Evolutionary conservation across 2,329 filamentous ascomycete genomes (phyloP).

Genomic region (Aspergillus sp.): DNA sequence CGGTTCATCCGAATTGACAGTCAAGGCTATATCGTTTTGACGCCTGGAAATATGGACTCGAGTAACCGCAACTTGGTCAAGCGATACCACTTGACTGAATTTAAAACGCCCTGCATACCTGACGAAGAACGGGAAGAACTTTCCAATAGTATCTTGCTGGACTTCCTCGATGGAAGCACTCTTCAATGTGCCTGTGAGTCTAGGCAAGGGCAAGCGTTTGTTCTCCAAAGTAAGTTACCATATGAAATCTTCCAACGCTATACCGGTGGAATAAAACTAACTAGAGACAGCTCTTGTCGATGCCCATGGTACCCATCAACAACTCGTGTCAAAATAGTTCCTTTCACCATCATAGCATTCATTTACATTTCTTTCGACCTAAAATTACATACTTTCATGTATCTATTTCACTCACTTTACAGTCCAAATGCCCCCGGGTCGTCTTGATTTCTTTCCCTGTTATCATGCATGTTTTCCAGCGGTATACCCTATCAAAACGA

Average conservation of each 20-base stretch:
- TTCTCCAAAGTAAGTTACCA: constrained; percentile 50
- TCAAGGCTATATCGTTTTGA: constrained; percentile 79
- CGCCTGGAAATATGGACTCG: constrained; percentile 63
- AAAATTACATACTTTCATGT: constrained; percentile 3
- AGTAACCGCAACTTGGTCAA: constrained; percentile 64
- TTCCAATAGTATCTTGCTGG: constrained; percentile 74
- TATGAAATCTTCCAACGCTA: neutral
- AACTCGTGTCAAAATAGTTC: constrained; percentile 16
- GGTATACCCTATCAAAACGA: constrained; percentile 32
- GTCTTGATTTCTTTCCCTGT: constrained; percentile 12
- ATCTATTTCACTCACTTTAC: neutral
- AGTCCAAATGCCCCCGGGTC: neutral
- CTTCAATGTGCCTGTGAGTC: constrained; percentile 65
- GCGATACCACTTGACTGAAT: constrained; percentile 82
- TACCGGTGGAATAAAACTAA: constrained; percentile 8
- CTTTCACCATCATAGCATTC: constrained; percentile 1
- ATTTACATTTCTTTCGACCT: constrained; percentile 11
- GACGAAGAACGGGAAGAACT: constrained; percentile 92
- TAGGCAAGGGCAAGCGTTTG: constrained; percentile 51
- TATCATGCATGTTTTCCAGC: constrained; percentile 26
- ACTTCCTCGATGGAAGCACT: constrained; percentile 61
- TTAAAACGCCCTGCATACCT: constrained; percentile 74
- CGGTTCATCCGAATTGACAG: constrained; percentile 83
- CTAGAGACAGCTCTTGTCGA: constrained; percentile 39
- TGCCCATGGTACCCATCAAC: constrained; percentile 38